Conservation (phyloP, 163 green algal species). For the Chlorella variabilis region DNA sequence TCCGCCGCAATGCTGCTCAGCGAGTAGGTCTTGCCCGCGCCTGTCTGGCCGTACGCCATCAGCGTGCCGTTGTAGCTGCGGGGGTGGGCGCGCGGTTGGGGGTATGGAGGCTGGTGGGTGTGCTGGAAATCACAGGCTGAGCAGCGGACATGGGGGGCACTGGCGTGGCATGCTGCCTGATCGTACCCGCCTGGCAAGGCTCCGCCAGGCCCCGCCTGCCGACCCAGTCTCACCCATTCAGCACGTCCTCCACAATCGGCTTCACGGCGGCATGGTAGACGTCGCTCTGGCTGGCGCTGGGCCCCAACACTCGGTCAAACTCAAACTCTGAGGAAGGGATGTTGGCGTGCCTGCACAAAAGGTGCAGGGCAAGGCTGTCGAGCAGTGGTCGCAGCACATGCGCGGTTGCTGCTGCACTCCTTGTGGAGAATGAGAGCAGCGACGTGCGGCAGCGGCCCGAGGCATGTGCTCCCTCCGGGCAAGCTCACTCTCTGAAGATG, state of each 20-base stretch:
- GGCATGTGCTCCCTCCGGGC: no score
- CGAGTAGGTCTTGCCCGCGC: conserved; percentile 88
- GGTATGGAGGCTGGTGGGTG: not conserved
- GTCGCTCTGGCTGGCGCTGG: conserved; percentile 68
- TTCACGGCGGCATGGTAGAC: conserved; percentile 76
- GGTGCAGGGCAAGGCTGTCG: no score
- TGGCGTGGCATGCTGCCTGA: no score
- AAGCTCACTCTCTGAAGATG: conserved; percentile 35
- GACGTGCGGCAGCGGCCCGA: no score
- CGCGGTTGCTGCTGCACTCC: no score
- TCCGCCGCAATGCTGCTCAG: conserved; percentile 73
- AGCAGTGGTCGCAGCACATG: not conserved
- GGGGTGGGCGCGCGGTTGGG: no score
- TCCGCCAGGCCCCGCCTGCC: no score
- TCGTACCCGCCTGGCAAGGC: no score
- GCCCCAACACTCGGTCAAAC: conserved; percentile 64
- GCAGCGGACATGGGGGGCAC: no score
- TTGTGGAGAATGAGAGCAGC: no score
- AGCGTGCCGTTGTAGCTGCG: conserved; percentile 77
- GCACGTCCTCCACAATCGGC: conserved; percentile 76
- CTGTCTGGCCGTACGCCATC: conserved; percentile 78
- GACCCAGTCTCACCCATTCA: conserved; percentile 67
- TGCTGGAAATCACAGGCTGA: no score
- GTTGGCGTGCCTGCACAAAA: conserved; percentile 24
- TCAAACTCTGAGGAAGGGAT: conserved; percentile 47